Conservation (phyloP, 805 yeast genomes). For the Ogataea parapolymorpha region DNA sequence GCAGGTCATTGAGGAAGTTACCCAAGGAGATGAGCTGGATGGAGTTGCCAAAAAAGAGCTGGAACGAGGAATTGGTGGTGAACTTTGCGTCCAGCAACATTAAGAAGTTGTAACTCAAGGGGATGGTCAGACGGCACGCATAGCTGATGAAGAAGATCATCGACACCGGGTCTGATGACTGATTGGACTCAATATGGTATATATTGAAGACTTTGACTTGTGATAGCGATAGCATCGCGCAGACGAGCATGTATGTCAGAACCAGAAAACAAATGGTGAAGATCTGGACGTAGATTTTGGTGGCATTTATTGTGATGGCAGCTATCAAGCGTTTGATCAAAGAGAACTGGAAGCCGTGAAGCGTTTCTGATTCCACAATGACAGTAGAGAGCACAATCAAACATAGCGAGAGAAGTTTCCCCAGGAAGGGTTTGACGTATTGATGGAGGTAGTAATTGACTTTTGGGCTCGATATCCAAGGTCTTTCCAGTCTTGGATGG, state of each 20-base stretch:
- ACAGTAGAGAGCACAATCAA: slow-evolving; percentile 46
- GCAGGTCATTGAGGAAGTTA: slow-evolving; percentile 62
- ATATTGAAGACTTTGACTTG: slow-evolving; percentile 67
- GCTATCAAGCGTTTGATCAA: slow-evolving; percentile 47
- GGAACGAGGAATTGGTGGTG: slow-evolving; percentile 47
- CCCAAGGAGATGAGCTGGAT: slow-evolving; percentile 75
- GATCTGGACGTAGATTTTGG: slow-evolving; percentile 28
- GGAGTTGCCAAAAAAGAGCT: slow-evolving; percentile 69
- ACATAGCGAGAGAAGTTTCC: slow-evolving; percentile 41
- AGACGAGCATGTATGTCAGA: slow-evolving; percentile 63
- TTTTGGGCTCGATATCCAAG: slow-evolving; percentile 36
- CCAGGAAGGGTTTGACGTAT: slow-evolving; percentile 43
- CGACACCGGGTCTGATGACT: slow-evolving; percentile 70
- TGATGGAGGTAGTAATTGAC: slow-evolving; percentile 40
- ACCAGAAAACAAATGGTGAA: slow-evolving; percentile 43
- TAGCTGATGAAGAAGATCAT: slow-evolving; percentile 76
- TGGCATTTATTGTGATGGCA: slow-evolving; percentile 22
- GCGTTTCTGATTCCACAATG: slow-evolving; percentile 68
- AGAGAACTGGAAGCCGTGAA: slow-evolving; percentile 66
- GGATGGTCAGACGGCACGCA: slow-evolving; percentile 77
- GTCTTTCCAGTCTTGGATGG: slow-evolving; percentile 25
- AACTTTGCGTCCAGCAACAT: slow-evolving; percentile 48
- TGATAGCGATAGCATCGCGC: slow-evolving; percentile 64
- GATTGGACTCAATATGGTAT: slow-evolving; percentile 66
- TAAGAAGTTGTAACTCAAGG: slow-evolving; percentile 74